Base-by-base conservation (phyloP, 768 basidiomycete species). In the Boletus barrowsii region DNA sequence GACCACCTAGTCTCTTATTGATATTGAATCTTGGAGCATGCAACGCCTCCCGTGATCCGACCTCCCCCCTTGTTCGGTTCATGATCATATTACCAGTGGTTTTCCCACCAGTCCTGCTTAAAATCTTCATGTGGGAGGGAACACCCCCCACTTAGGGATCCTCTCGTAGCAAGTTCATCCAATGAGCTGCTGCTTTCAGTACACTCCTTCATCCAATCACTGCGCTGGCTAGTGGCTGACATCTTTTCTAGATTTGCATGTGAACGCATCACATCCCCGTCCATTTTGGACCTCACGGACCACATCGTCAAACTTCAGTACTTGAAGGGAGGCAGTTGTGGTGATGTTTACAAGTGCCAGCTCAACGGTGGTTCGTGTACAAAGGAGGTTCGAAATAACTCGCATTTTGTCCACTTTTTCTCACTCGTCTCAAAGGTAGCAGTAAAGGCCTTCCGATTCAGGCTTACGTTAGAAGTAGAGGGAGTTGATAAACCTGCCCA, bases 361-460 rank as follows among this genome's bases (percentile, higher is more conserved):
- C 36, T 52, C 50, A 30, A 41, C 17, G 10, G 18, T 41, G 30
- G 26, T 24, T 51, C 43, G 39, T 1, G 8, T 29, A 29, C 29
- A 29, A 29, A 29, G 29, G 50, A 53, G 51, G 49, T 55, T 20
- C 24, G 49, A 22, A 32, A n/a, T 11, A 13, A 11, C 8, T 42
- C 39, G 14, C 10, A 22, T 8, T n/a, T 18, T 13, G 8, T 35
- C 20, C 32, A 13, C 3, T 2, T 1, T 10, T 15, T 33, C n/a
- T 42, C 15, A 40, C 30, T 30, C 26, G 18, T 41, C 20, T 18
- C 15, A 52, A 30, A 55, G 61, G 61, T 62, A 20, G 61, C 61
- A 18, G 61, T 62, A 10, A 62, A 62, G 36, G 61, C 57, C 4
- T 51, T 62, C 35, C 53, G 51, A 37, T 62, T 62, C 54, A 47